Percentiles rank a stretch among this genome's conserved stretches.
Evolutionary conservation across 1,284 basidiomycete species (phyloP).

Genomic region (Wolfiporia cocos): DNA sequence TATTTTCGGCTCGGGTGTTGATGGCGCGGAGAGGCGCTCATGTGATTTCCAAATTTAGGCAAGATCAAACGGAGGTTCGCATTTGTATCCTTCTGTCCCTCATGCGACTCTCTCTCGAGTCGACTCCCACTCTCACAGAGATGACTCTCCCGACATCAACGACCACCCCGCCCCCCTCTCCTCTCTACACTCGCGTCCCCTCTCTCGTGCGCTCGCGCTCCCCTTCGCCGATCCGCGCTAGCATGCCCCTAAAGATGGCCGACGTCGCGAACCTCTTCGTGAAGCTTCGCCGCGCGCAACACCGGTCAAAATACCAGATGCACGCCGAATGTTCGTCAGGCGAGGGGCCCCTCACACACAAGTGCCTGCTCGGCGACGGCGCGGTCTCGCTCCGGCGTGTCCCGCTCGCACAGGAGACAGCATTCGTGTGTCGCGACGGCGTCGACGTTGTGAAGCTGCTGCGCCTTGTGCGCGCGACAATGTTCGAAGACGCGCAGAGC

Average conservation of each 20-base stretch:
- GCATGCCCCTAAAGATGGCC: constrained; percentile 27
- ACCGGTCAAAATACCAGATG: constrained; percentile 14
- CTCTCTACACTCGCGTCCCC: constrained; percentile 18
- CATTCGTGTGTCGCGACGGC: constrained; percentile 53
- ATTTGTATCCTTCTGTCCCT: too few relatives aligned
- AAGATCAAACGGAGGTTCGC: too few relatives aligned
- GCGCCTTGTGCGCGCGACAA: constrained; percentile 41
- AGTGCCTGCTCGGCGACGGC: constrained; percentile 29
- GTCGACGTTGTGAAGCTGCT: constrained; percentile 58
- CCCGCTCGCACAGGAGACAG: constrained; percentile 41
- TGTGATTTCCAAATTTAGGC: too few relatives aligned
- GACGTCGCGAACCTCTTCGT: constrained; percentile 48
- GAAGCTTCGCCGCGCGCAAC: constrained; percentile 34
- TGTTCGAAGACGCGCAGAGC: constrained; percentile 47
- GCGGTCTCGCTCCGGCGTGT: constrained; percentile 31
- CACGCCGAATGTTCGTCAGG: constrained; percentile 46
- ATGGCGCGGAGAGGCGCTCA: too few relatives aligned
- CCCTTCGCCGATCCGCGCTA: constrained; percentile 12
- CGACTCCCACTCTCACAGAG: not conserved
- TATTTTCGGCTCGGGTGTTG: too few relatives aligned
- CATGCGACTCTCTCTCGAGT: too few relatives aligned
- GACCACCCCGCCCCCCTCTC: constrained; percentile 23
- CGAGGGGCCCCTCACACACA: constrained; percentile 43
- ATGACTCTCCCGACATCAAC: constrained; percentile 7
- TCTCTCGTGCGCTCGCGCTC: constrained; percentile 11